These are phyloP conservation scores for Russula emetica DNA, from an alignment of 768 basidiomycete species.

Conservation along the genomic window DNA sequence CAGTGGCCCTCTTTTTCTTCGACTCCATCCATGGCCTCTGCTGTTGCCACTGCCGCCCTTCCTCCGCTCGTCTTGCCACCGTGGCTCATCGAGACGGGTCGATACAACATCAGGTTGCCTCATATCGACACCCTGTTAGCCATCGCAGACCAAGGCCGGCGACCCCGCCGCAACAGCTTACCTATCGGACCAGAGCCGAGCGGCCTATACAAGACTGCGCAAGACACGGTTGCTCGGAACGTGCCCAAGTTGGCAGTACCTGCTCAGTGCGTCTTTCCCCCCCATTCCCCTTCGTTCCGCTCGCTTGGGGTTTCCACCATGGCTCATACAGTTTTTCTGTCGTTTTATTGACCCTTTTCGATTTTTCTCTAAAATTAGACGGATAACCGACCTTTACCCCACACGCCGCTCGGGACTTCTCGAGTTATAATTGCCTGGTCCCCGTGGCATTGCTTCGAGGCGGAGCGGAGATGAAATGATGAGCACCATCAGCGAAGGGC, in stretches of 20 bases:
- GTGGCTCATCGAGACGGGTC: constrained; percentile 10
- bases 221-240: constrained; percentile 13
- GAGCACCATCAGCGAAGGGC: background rate
- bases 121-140: constrained; percentile 14
- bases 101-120: constrained; percentile 11
- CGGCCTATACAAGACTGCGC: constrained; percentile 22
- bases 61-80: constrained; percentile 17
- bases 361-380: background rate
- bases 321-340: background rate
- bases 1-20: too few relatives aligned
- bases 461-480: background rate
- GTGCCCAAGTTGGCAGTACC: constrained; percentile 18
- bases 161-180: constrained; percentile 4
- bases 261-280: constrained; percentile 2
- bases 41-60: background rate
- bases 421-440: background rate
- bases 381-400: background rate
- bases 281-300: background rate
- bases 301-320: background rate
- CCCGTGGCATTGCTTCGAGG: background rate
- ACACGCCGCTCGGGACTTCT: background rate
- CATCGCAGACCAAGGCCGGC: constrained; percentile 18
- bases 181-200: constrained; percentile 15
- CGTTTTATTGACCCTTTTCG: background rate
- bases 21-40: background rate